phyloP scores from a whole-genome alignment of 805 yeast genomes.

The Saccharomycopsis fibuligera region DNA sequence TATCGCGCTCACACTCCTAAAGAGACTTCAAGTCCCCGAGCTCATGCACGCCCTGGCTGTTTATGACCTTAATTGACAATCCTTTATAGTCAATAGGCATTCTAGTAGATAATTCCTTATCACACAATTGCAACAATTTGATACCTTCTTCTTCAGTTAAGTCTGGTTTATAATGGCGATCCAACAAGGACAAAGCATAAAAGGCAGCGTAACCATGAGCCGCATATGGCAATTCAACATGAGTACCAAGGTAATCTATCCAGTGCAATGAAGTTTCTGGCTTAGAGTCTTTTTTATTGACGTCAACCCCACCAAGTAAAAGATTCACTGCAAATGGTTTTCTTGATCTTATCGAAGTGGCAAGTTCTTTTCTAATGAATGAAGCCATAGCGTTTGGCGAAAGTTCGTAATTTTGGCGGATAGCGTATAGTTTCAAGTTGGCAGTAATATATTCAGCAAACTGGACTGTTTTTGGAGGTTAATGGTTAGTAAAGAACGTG shows the following conservation, averaged over 20 bases:
- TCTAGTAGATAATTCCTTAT: conserved; percentile 73
- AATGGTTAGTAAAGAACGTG: no score
- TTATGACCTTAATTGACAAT: conserved; percentile 59
- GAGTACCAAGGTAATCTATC: conserved; percentile 92
- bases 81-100: conserved; percentile 96
- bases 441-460: conserved; percentile 95
- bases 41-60: conserved; percentile 44
- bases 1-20: no score
- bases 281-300: conserved; percentile 40
- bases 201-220: conserved; percentile 99
- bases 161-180: conserved; percentile 79
- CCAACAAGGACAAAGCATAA: conserved; percentile 83
- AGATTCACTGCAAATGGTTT: conserved; percentile 94
- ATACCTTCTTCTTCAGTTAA: conserved; percentile 76
- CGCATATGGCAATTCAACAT: conserved; percentile 86
- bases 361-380: conserved; percentile 82
- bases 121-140: conserved; percentile 62
- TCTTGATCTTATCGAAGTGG: conserved; percentile 82
- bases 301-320: conserved; percentile 80
- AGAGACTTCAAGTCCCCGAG: conserved; percentile 8
- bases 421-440: conserved; percentile 78
- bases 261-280: conserved; percentile 61
- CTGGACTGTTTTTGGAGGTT: no score
- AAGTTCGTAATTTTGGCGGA: conserved; percentile 78
- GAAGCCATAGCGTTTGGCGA: conserved; percentile 83